Conservation (phyloP, 148 eudicot species). For the Rhododendron mucronatum region DNA sequence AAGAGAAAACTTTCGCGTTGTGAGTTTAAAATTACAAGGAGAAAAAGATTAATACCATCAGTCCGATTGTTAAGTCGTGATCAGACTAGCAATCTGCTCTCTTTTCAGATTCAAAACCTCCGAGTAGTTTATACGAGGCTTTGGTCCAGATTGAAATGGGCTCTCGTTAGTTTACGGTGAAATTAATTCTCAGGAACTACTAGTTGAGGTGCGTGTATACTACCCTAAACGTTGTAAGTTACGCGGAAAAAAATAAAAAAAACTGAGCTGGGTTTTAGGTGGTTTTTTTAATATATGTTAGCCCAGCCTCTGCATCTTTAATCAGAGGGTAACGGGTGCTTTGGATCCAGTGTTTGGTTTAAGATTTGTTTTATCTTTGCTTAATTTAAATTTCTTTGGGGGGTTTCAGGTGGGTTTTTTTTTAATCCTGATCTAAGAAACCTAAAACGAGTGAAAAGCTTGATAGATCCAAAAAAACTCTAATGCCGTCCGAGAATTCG, state of each 20-base stretch:
- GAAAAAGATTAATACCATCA: too few relatives aligned
- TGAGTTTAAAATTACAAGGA: too few relatives aligned
- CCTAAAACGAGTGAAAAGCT: not conserved
- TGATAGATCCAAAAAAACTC: not conserved
- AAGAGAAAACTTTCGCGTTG: not conserved
- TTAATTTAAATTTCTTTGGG: too few relatives aligned
- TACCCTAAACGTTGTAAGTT: too few relatives aligned
- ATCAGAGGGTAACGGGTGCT: not conserved
- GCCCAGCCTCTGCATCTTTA: not conserved
- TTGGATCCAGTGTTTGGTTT: not conserved
- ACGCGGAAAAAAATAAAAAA: too few relatives aligned
- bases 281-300: too few relatives aligned
- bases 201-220: too few relatives aligned
- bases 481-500: too few relatives aligned
- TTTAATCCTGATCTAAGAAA: not conserved
- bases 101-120: not conserved
- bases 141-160: not conserved
- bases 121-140: not conserved
- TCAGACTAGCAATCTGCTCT: not conserved
- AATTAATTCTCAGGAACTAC: too few relatives aligned
- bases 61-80: too few relatives aligned
- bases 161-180: not conserved
- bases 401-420: too few relatives aligned
- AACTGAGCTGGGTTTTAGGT: too few relatives aligned
- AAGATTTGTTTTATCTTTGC: not conserved